phyloP scores from a whole-genome alignment of 2,329 filamentous ascomycete species.

The Penicillium brevicompactum region DNA sequence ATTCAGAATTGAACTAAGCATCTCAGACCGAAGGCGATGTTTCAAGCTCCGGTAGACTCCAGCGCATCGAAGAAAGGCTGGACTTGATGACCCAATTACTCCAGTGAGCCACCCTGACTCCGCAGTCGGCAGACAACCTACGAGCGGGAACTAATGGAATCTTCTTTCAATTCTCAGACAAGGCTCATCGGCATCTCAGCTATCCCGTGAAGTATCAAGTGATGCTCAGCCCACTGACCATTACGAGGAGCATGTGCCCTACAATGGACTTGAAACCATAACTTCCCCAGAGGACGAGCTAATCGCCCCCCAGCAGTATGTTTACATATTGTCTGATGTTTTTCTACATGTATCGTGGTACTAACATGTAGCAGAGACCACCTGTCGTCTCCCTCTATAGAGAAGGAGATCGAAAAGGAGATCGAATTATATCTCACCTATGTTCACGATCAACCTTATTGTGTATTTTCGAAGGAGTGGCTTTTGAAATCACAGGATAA shows the following conservation, averaged over 20 bases:
- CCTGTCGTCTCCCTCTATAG: constrained; percentile 10
- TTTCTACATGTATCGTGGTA: background rate
- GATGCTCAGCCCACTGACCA: background rate
- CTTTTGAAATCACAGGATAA: constrained; percentile 11
- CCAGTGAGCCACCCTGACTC: constrained; percentile 14
- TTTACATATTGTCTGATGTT: background rate
- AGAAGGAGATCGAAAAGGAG: constrained; percentile 23
- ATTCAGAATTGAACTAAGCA: background rate
- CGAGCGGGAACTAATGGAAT: background rate
- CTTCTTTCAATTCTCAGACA: background rate
- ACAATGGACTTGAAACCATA: background rate
- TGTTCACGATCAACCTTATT: constrained; percentile 31
- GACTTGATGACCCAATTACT: constrained; percentile 23
- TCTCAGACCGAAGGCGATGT: constrained; percentile 1
- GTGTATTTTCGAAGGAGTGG: constrained; percentile 23
- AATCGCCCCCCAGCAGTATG: background rate
- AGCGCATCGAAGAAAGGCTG: constrained; percentile 25
- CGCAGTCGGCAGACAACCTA: background rate
- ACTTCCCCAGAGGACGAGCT: background rate
- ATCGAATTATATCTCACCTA: constrained; percentile 23
- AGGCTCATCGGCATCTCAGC: constrained; percentile 8
- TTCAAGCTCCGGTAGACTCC: constrained; percentile 14
- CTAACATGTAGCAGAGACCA: background rate
- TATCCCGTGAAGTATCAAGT: background rate
- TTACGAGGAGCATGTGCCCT: background rate